phyloP scores from a whole-genome alignment of 192 early-diverging fungal genomes.

The Paraglomus brasilianum region DNA sequence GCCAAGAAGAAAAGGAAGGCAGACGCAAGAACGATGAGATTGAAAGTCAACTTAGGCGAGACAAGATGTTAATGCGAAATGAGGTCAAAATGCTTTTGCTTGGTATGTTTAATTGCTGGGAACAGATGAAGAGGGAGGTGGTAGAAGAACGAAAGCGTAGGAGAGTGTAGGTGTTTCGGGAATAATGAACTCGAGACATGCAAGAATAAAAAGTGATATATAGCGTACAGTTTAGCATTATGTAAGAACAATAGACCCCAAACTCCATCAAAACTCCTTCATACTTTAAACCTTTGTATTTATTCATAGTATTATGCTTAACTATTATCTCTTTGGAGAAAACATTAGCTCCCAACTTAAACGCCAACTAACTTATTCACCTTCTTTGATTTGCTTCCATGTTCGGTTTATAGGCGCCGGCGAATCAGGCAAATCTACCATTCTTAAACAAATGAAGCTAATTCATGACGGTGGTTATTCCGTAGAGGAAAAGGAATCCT shows the following conservation, averaged over 20 bases:
- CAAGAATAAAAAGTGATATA: neutral
- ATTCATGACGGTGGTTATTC: constrained; percentile 96
- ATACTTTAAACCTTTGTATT: neutral
- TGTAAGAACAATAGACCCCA: neutral
- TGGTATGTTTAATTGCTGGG: constrained; percentile 42
- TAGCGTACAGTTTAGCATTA: neutral
- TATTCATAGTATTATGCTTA: neutral
- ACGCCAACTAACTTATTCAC: neutral
- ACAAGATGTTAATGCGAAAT: constrained; percentile 77
- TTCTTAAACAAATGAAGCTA: constrained; percentile 98
- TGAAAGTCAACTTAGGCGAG: constrained; percentile 81
- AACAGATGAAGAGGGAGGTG: too few species aligned
- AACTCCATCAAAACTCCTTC: neutral
- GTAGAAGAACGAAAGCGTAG: too few species aligned
- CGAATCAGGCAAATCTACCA: constrained; percentile 96
- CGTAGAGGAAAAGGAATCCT: constrained; percentile 84
- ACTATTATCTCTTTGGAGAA: neutral
- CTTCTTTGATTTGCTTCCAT: neutral
- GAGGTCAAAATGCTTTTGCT: constrained; percentile 97
- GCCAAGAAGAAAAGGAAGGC: constrained; percentile 81
- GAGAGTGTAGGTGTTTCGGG: too few species aligned
- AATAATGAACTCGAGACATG: too few species aligned
- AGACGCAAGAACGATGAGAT: constrained; percentile 88
- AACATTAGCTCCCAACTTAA: neutral
- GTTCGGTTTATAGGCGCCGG: constrained; percentile 69